Conservation (phyloP, 768 basidiomycete genomes). For the Leccinum ochraceum region DNA sequence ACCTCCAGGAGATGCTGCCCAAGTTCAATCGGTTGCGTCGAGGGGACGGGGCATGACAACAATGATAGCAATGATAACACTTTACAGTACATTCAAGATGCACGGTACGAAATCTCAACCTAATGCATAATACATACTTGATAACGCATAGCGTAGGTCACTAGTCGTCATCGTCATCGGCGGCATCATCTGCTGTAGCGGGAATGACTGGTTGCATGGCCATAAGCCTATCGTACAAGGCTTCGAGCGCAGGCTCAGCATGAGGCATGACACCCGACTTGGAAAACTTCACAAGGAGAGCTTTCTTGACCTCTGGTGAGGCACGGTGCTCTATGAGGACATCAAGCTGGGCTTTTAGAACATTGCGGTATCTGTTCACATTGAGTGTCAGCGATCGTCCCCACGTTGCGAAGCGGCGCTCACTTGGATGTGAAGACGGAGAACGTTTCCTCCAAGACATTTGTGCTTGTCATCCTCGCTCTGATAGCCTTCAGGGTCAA, state of each 20-base stretch:
- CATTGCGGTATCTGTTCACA: conserved; percentile 14
- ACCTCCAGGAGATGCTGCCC: conserved; percentile 87
- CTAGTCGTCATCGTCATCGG: no score
- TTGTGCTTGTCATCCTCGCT: conserved; percentile 15
- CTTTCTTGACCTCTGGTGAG: conserved; percentile 17
- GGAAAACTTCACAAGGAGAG: conserved; percentile 13
- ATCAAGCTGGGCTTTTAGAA: conserved; percentile 21
- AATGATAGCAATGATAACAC: no score
- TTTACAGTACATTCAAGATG: no score
- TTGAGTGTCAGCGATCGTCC: background rate
- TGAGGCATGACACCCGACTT: conserved; percentile 9
- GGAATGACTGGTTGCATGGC: background rate
- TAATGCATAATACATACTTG: no score
- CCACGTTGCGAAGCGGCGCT: background rate
- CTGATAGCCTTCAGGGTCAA: conserved; percentile 22
- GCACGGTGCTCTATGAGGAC: conserved; percentile 9
- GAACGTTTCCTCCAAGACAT: conserved; percentile 29
- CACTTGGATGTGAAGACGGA: conserved; percentile 32
- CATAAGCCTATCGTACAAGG: conserved; percentile 18
- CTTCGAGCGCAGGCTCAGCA: conserved; percentile 10
- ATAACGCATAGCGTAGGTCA: background rate
- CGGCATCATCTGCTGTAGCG: no score
- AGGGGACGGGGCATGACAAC: conserved; percentile 48
- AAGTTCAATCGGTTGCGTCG: conserved; percentile 80
- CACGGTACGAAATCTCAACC: no score